phyloP scores from a whole-genome alignment of 2,329 filamentous ascomycete species.

The Ilyonectria destructans region DNA sequence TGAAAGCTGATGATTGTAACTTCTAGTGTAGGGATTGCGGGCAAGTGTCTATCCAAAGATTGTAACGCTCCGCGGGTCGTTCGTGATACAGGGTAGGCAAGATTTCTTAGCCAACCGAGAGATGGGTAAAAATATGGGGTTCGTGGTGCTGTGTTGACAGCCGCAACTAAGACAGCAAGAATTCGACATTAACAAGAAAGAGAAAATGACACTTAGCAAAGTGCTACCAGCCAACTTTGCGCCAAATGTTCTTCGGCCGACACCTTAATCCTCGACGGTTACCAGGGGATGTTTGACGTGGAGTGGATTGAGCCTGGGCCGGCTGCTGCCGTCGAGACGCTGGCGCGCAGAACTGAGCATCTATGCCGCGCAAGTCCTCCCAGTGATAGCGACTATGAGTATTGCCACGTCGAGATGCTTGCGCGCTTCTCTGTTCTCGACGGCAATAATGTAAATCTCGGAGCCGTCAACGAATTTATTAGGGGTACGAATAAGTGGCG shows the following conservation, averaged over 20 bases:
- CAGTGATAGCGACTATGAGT: conserved; percentile 12
- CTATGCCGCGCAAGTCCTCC: conserved; percentile 11
- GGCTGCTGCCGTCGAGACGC: conserved; percentile 2
- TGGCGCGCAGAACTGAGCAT: conserved; percentile 13
- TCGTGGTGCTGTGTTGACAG: no score
- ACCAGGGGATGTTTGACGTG: conserved; percentile 8
- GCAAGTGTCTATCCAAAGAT: no score
- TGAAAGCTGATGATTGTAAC: no score
- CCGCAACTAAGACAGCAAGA: no score
- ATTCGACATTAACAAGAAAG: no score
- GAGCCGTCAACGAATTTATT: conserved; percentile 4
- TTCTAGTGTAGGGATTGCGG: no score
- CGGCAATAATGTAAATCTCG: conserved; percentile 10
- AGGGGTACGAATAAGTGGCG: not conserved
- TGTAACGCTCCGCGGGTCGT: no score
- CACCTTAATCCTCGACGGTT: conserved; percentile 9
- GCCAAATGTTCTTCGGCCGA: conserved; percentile 14
- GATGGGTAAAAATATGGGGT: no score
- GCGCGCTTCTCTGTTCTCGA: conserved; percentile 10
- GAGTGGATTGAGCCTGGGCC: conserved; percentile 13
- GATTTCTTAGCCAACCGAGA: no score
- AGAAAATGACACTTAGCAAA: no score
- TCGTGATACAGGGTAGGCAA: no score
- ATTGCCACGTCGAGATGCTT: conserved; percentile 16
- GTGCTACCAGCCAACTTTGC: not conserved